Evolutionary conservation across 2,329 filamentous ascomycete species (phyloP), one percentile per base, ranked within the genome.

Genomic region (Coniochaeta pulveracea): DNA sequence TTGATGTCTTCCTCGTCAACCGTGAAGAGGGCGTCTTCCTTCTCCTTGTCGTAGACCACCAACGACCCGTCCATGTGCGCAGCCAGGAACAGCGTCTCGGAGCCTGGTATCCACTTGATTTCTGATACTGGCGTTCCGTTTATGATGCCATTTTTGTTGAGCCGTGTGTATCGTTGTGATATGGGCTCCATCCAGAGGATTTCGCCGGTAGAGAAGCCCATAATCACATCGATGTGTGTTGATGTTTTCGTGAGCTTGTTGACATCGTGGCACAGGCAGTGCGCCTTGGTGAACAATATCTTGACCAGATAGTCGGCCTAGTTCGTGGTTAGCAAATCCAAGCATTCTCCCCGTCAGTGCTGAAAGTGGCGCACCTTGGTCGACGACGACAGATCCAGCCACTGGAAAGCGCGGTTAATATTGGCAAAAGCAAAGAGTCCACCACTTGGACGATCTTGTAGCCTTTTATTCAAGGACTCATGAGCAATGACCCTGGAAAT

Each of bases 111-210:
- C 91, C 91, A 98, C 49, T 75, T 74, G 42, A 98, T 93, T 40
- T 89, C 77, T 0, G 83, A 81, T 3, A 96, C 80, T 0, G 89
- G 79, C 1, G 84, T 85, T 33, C 72, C 70, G 47, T 93, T 94
- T 55, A 96, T 93, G 36, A 82, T 72, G 16, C 89, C 89, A 54
- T 96, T 96, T 61, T 98, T 98, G 53, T 98, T 98, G 48, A 98
- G 69, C 14, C 91, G 78, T 3, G 85, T 84, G 56, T 98, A 98
- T 52, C 93, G 86, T 48, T 96, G 89, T 24, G 86, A 89, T 48
- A 95, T 84, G 9, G 91, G 88, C 57, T 98, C 91, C 65, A 91
- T 96, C 91, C 91, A 98, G 40, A 98, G 89, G 30, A 98, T 86
- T 55, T 98, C 91, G 24, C 88, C 86, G 0, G 88, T 93, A 6